phyloP scores from a whole-genome alignment of 2,329 filamentous ascomycete genomes.

The Penicillium concentricum region DNA sequence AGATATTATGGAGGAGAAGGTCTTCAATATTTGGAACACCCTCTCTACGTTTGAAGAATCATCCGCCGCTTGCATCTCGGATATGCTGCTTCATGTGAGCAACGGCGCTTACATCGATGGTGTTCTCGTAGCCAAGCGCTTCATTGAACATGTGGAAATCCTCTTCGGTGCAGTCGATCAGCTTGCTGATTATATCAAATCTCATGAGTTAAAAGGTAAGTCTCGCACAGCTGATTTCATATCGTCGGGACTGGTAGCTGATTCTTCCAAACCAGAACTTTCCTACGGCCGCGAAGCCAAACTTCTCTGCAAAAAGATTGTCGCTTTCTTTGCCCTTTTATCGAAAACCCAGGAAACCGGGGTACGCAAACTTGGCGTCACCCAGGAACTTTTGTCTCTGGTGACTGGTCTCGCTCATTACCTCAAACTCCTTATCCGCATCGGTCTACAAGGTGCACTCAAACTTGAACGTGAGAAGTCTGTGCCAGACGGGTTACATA shows the following conservation, averaged over 20 bases:
- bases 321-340: constrained; percentile 92
- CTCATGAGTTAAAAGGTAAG: constrained; percentile 72
- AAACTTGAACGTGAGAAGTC: constrained; percentile 83
- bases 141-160: constrained; percentile 94
- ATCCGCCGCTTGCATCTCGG: constrained; percentile 95
- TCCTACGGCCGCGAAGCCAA: constrained; percentile 96
- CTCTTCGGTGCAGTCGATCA: constrained; percentile 85
- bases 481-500: constrained; percentile 71
- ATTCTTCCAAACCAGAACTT: constrained; percentile 58
- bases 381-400: constrained; percentile 94
- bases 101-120: constrained; percentile 96
- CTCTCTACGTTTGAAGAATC: constrained; percentile 96
- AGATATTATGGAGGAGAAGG: constrained; percentile 95
- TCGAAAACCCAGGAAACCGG: constrained; percentile 92
- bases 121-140: constrained; percentile 89
- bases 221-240: constrained; percentile 2
- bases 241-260: constrained; percentile 23
- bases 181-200: constrained; percentile 71
- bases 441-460: constrained; percentile 89
- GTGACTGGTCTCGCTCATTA: constrained; percentile 97
- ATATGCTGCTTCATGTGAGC: constrained; percentile 98
- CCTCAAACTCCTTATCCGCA: constrained; percentile 93
- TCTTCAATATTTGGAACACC: constrained; percentile 97
- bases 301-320: constrained; percentile 98
- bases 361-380: constrained; percentile 89